Conservation (phyloP, 805 yeast species). For the Candida succiphila region DNA sequence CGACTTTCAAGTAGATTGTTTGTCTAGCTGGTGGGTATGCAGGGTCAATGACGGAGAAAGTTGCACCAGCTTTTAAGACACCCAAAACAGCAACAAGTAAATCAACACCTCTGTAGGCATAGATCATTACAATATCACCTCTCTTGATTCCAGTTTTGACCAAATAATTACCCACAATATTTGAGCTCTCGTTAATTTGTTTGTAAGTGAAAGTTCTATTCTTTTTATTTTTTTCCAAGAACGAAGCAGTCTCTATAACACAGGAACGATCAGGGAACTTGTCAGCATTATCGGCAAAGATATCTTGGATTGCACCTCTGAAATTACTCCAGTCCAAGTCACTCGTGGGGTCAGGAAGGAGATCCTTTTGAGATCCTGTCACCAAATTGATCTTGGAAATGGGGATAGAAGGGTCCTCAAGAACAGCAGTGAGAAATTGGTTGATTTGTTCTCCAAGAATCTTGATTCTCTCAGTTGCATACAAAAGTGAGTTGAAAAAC, state of each 20-base stretch:
- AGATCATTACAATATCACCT: constrained; percentile 96
- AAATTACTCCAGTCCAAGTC: constrained; percentile 86
- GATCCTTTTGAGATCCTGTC: constrained; percentile 49
- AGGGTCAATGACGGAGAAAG: constrained; percentile 97
- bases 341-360: constrained; percentile 79
- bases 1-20: constrained; percentile 84
- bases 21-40: constrained; percentile 99
- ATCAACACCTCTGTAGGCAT: constrained; percentile 96
- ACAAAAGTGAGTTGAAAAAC: constrained; percentile 69
- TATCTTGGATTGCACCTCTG: constrained; percentile 95
- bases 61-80: constrained; percentile 96
- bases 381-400: constrained; percentile 59
- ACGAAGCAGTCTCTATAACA: constrained; percentile 84
- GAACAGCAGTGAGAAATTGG: constrained; percentile 35
- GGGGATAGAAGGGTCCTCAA: constrained; percentile 24
- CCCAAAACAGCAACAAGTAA: constrained; percentile 96
- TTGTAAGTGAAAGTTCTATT: constrained; percentile 72
- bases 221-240: constrained; percentile 38
- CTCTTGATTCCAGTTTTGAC: constrained; percentile 69
- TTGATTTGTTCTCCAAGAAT: constrained; percentile 65
- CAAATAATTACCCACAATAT: constrained; percentile 84
- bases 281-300: constrained; percentile 80
- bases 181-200: constrained; percentile 89
- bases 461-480: constrained; percentile 56
- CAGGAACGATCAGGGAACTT: constrained; percentile 80